Conservation (phyloP, 2,329 filamentous ascomycete genomes). For the Exophiala sp. region DNA sequence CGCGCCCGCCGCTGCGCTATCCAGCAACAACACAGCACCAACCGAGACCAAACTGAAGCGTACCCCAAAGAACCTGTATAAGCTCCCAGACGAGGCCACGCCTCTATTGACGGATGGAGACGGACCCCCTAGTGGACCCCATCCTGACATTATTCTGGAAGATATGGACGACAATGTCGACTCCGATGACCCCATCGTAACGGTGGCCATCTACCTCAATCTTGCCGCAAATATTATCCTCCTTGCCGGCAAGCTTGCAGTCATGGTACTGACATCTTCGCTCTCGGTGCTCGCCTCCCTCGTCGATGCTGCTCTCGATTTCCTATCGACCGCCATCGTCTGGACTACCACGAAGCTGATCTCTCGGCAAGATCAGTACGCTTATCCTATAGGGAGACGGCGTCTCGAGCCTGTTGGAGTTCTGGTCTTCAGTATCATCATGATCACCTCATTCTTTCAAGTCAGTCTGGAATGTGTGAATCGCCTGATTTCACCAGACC, state of each 20-base stretch:
- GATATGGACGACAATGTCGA: slow-evolving; percentile 48
- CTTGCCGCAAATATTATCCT: slow-evolving; percentile 70
- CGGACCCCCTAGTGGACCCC: slow-evolving; percentile 28
- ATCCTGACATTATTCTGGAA: slow-evolving; percentile 45
- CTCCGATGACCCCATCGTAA: slow-evolving; percentile 68
- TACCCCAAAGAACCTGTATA: slow-evolving; percentile 82
- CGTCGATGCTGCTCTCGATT: slow-evolving; percentile 74
- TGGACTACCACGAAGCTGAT: slow-evolving; percentile 72
- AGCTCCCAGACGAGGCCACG: slow-evolving; percentile 59
- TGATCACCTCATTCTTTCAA: slow-evolving; percentile 79
- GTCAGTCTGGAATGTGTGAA: slow-evolving; percentile 66
- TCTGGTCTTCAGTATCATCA: slow-evolving; percentile 75
- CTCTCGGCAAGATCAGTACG: slow-evolving; percentile 64
- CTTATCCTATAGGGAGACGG: slow-evolving; percentile 71
- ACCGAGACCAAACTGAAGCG: slow-evolving; percentile 55
- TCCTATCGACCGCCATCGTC: slow-evolving; percentile 73
- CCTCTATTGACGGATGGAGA: slow-evolving; percentile 52
- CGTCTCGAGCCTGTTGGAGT: slow-evolving; percentile 74
- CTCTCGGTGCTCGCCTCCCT: slow-evolving; percentile 74
- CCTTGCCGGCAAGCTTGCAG: slow-evolving; percentile 68
- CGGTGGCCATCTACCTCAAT: slow-evolving; percentile 83
- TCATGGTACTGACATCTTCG: slow-evolving; percentile 67
- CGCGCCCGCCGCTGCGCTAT: slow-evolving; percentile 14
- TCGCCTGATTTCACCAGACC: slow-evolving; percentile 56
- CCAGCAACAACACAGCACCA: slow-evolving; percentile 18